A percentile compares a stretch with the other conserved stretches of the same genome.
phyloP scores from a whole-genome alignment of 148 eudicot species.

The Dysphania ambrosioides region DNA sequence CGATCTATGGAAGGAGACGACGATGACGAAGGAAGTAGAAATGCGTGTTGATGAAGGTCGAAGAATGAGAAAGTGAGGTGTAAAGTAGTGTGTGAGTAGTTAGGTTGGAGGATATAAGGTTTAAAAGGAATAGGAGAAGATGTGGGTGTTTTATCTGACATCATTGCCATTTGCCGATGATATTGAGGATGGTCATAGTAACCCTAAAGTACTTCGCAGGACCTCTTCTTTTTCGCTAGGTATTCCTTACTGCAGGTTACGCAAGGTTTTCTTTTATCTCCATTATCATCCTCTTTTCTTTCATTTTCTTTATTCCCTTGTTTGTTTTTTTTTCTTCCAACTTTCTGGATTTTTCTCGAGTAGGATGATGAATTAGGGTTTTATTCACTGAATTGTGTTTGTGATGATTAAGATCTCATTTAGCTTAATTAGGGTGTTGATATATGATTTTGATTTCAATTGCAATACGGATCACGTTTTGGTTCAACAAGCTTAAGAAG shows the following conservation, averaged over 20 bases:
- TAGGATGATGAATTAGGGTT: slow-evolving; percentile 14
- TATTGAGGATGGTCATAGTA: slow-evolving; percentile 70
- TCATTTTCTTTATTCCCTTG: neutral
- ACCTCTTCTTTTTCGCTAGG: slow-evolving; percentile 67
- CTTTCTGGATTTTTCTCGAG: neutral
- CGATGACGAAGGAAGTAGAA: too few species aligned
- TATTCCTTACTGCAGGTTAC: slow-evolving; percentile 78
- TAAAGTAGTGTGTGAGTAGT: too few species aligned
- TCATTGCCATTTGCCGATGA: slow-evolving; percentile 76
- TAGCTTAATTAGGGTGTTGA: too few species aligned
- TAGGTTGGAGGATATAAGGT: too few species aligned
- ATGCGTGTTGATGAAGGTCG: too few species aligned
- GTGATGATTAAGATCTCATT: neutral
- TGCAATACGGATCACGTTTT: neutral
- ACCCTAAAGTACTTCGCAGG: slow-evolving; percentile 77
- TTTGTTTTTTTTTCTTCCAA: neutral
- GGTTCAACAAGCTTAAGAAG: neutral
- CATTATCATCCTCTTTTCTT: too few species aligned
- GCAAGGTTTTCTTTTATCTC: slow-evolving; percentile 91
- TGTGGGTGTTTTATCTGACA: slow-evolving; percentile 90
- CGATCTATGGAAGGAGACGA: too few species aligned
- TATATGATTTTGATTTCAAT: too few species aligned
- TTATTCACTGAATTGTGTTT: neutral
- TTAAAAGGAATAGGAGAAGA: slow-evolving; percentile 10
- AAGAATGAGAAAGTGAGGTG: too few species aligned